phyloP scores from a whole-genome alignment of 306 rosid species.

The Malus sylvestris region DNA sequence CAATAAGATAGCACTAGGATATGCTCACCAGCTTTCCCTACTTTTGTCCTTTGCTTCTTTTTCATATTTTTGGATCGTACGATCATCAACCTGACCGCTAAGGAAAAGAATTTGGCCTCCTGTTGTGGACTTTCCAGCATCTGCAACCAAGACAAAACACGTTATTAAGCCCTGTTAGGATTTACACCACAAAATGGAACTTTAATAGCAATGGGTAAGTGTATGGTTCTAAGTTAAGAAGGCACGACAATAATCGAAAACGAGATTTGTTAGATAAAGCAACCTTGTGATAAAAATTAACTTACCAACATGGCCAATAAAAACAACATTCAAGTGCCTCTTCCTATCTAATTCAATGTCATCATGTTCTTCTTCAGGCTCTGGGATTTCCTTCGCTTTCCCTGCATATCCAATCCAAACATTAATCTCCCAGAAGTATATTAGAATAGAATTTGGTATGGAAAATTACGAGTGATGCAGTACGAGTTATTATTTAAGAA shows the following conservation, averaged over 20 bases:
- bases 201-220: background rate
- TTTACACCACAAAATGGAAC: background rate
- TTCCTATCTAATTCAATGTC: slow-evolving; percentile 32
- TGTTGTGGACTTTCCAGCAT: slow-evolving; percentile 97
- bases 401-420: slow-evolving; percentile 31
- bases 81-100: slow-evolving; percentile 94
- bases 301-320: slow-evolving; percentile 97
- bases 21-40: slow-evolving; percentile 96
- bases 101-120: slow-evolving; percentile 99
- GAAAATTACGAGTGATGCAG: background rate
- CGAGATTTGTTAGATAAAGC: background rate
- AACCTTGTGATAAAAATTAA: background rate
- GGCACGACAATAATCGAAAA: background rate
- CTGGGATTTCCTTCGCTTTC: slow-evolving; percentile 41
- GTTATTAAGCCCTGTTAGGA: background rate
- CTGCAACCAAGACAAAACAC: slow-evolving; percentile 30
- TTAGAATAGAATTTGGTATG: background rate
- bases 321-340: slow-evolving; percentile 88
- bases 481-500: background rate
- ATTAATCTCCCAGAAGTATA: slow-evolving; percentile 13
- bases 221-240: background rate
- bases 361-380: slow-evolving; percentile 23
- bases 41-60: slow-evolving; percentile 99
- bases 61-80: slow-evolving; percentile 94
- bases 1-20: background rate